These are phyloP conservation scores for Scutellaria baicalensis DNA, from an alignment of 257 asterid species.

Conservation along the genomic window DNA sequence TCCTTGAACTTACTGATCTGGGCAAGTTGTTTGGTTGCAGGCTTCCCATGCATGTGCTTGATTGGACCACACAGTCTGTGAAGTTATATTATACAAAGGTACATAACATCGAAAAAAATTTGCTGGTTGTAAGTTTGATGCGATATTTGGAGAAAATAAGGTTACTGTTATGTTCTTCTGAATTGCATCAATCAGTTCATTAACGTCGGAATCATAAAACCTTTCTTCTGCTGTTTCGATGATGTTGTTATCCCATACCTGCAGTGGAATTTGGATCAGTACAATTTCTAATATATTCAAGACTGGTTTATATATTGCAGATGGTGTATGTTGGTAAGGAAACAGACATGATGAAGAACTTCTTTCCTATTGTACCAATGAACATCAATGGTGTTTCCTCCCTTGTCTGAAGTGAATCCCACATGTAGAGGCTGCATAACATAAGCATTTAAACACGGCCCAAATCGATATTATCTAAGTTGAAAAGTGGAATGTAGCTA, in stretches of 20 bases:
- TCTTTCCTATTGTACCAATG: slow-evolving; percentile 73
- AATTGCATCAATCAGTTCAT: slow-evolving; percentile 45
- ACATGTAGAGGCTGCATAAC: slow-evolving; percentile 77
- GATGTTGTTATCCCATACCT: slow-evolving; percentile 90
- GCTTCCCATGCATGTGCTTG: slow-evolving; percentile 70
- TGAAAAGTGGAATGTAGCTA: no score
- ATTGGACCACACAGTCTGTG: slow-evolving; percentile 64
- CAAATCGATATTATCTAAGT: no score
- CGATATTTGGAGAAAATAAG: background rate
- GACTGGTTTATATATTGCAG: background rate
- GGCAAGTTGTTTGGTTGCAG: slow-evolving; percentile 59
- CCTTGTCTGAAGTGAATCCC: slow-evolving; percentile 61
- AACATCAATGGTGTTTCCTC: slow-evolving; percentile 69
- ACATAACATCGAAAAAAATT: background rate
- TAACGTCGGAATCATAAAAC: slow-evolving; percentile 41
- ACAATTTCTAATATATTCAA: background rate
- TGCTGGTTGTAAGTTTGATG: background rate
- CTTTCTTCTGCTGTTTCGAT: slow-evolving; percentile 66
- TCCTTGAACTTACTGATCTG: slow-evolving; percentile 52
- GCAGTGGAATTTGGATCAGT: background rate
- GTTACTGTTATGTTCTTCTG: slow-evolving; percentile 66
- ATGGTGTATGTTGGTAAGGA: background rate
- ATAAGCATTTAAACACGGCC: no score
- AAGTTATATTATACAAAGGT: background rate
- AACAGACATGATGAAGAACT: slow-evolving; percentile 79